These are phyloP conservation scores for Epichloe gansuensis DNA, from an alignment of 2,329 filamentous ascomycete genomes.

Conservation along the genomic window DNA sequence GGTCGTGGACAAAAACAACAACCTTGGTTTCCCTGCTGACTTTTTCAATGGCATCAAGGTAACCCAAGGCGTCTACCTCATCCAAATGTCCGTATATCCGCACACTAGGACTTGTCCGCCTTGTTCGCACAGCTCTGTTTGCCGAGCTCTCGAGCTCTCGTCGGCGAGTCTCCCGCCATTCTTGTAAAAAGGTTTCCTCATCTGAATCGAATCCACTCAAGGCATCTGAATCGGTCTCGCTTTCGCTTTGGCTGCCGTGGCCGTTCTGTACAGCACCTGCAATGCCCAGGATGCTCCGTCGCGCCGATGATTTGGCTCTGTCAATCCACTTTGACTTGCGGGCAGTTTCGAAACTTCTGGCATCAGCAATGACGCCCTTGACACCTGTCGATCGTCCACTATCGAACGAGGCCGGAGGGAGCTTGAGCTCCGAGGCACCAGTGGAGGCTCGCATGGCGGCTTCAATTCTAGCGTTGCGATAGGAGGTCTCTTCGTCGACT, in stretches of 20 bases:
- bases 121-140: constrained; percentile 40
- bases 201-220: constrained; percentile 40
- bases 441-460: constrained; percentile 53
- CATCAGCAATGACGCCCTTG: constrained; percentile 79
- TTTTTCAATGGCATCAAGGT: constrained; percentile 93
- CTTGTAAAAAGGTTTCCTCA: constrained; percentile 68
- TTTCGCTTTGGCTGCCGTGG: constrained; percentile 23
- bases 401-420: constrained; percentile 51
- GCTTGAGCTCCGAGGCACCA: constrained; percentile 38
- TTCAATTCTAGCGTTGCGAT: constrained; percentile 43
- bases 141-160: constrained; percentile 59
- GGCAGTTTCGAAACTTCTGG: constrained; percentile 61
- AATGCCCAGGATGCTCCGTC: constrained; percentile 42
- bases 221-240: constrained; percentile 33
- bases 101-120: constrained; percentile 64
- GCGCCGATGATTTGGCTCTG: constrained; percentile 36
- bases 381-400: constrained; percentile 64
- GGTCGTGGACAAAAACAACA: constrained; percentile 86
- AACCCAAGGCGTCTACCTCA: constrained; percentile 78
- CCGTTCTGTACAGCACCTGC: constrained; percentile 16
- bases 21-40: constrained; percentile 69
- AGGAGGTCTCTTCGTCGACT: constrained; percentile 42
- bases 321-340: constrained; percentile 41
- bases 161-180: constrained; percentile 73
- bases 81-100: constrained; percentile 69